Base-by-base conservation (phyloP, 768 basidiomycete genomes). In the Obba rivulosa region DNA sequence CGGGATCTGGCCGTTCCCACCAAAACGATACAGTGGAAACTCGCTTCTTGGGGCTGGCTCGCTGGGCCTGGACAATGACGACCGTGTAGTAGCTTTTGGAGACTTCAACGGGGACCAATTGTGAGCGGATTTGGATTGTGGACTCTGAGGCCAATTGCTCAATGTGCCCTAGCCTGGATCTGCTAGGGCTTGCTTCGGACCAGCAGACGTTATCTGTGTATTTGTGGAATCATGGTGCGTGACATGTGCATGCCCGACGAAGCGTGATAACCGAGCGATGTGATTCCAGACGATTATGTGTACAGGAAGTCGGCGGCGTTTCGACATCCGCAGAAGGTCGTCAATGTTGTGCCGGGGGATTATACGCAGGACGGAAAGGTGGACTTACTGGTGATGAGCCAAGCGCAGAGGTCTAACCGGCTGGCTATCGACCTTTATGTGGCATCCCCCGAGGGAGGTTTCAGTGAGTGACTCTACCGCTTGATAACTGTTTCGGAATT, bases 31-130 rank as follows among this genome's bases (percentile, higher is more conserved):
- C 69, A 80, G 76, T 9, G 80, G 83, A 45, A 94, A 93, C 58
- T 77, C 85, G 0, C 75, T 97, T 44, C 71, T 96, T 43, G 73
- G 80, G 51, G 85, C 92, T 2, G 94, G 92, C 8, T 69, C 82
- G 1, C 71, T 94, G 64, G 94, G 93, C 2, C 67, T 97, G 25
- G 76, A 76, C 41, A 75, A 73, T n/a, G 77, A 80, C 45, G 83
- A 80, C 22, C 76, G 87, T 44, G 77, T 96, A 17, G 75, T 91
- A 51, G 94, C 93, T 8, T 89, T 91, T 58, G 96, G 93, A 25
- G 95, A 99, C 70, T 95, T 94, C 66, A 83, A 97, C 64, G 93
- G 90, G 4, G 92, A 98, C 66, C 93, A 97, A 64, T 87, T 89
- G 92, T 96, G 63, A 62, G 89, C 69, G 17, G 50, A 4, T n/a